Base-by-base conservation (phyloP, 2,329 filamentous ascomycete species). In the Ascosphaera aggregata region DNA sequence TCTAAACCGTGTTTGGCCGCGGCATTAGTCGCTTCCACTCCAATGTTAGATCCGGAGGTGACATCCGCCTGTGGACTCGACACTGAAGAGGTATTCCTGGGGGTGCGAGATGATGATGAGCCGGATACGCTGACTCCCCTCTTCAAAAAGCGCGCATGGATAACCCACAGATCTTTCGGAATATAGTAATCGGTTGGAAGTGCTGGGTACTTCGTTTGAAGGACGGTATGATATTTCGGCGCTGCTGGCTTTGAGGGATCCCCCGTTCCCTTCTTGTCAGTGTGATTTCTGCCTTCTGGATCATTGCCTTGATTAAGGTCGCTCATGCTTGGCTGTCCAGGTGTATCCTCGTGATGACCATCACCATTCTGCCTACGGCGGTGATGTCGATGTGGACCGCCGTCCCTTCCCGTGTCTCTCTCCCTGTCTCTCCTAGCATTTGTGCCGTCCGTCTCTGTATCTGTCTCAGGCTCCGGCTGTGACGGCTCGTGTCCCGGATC, bases 131-230 rank as follows among this genome's bases (percentile, higher is more conserved):
- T 32, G 69, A 72, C 73, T 65, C 82, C 79, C 46, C 81, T 71
- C 47, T 89, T 91, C 45, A 76, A 68, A 67, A 92, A 89, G 37
- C 86, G 78, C 18, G 89, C 82, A 44, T 80, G 76, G 52, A 95
- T 91, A 44, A 91, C 80, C 85, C 85, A 95, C 9, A 85, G 81
- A 50, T 95, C 86, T 42, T 81, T 82, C 0, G 85, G 84, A n/a
- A 95, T 69, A 46, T 73, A 75, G 56, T 93, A 93, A 43, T 77
- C 71, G 47, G 66, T 50, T 15, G 55, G 55, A 3, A 63, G 44
- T 32, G 60, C 55, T 5, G 58, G 54, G 39, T 62, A 63, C 46
- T 59, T 60, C 41, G 46, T 53, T 47, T 64, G 60, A 18, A 63
- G 45, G 9, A 32, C 13, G 11, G 9, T 32, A n/a, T 32, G 30